phyloP scores from a whole-genome alignment of 139 green algal genomes.

The Penium margaritaceum region DNA sequence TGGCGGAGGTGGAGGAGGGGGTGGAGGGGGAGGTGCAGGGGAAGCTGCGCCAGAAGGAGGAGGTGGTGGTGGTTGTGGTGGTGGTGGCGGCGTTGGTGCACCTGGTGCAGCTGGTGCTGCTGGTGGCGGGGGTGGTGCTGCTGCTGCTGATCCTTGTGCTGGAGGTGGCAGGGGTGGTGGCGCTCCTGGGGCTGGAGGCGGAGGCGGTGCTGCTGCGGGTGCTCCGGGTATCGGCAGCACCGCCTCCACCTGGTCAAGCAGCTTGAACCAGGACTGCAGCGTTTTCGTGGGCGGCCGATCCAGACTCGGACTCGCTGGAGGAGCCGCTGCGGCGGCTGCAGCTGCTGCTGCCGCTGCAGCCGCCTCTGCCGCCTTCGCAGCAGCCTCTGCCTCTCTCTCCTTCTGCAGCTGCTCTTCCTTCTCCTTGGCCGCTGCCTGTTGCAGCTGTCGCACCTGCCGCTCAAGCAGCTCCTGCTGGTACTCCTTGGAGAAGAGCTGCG shows the following conservation, averaged over 20 bases:
- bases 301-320: too few species aligned
- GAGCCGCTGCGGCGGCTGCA: background rate
- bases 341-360: background rate
- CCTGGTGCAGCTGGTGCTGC: background rate
- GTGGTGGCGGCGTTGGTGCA: background rate
- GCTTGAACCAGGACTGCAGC: too few species aligned
- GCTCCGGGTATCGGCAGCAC: too few species aligned
- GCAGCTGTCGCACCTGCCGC: background rate
- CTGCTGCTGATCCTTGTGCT: background rate
- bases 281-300: too few species aligned
- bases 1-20: background rate
- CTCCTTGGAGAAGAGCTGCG: background rate
- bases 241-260: too few species aligned
- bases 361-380: background rate
- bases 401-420: background rate
- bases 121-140: background rate
- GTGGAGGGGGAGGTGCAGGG: background rate
- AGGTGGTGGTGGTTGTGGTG: too few species aligned
- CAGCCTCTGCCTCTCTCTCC: constrained; percentile 3
- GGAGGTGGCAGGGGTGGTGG: background rate
- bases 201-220: background rate
- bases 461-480: constrained; percentile 8
- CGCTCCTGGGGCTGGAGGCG: background rate
- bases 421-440: background rate
- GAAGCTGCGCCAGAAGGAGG: too few species aligned